phyloP scores from a whole-genome alignment of 805 yeast genomes.

The Kodamaea kaohsiungensis region DNA sequence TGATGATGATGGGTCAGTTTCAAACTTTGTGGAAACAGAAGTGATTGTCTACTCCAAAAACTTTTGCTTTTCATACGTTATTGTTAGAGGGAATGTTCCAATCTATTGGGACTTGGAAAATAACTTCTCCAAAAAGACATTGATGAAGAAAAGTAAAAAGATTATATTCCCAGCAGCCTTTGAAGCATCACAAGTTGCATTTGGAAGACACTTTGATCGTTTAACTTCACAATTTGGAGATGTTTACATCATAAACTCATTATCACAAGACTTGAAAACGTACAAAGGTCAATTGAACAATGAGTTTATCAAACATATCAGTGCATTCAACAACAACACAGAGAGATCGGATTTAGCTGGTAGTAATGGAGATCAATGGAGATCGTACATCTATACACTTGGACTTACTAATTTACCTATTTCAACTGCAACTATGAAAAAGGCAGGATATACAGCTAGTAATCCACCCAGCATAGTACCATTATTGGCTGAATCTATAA shows the following conservation, averaged over 20 bases:
- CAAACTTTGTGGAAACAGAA: conserved; percentile 56
- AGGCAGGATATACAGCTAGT: conserved; percentile 32
- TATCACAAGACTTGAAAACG: conserved; percentile 40
- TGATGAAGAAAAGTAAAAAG: conserved; percentile 41
- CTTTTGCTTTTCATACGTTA: conserved; percentile 45
- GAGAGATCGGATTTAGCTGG: neutral
- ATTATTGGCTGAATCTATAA: conserved; percentile 32
- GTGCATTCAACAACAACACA: conserved; percentile 30
- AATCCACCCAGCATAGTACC: conserved; percentile 36
- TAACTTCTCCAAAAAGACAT: conserved; percentile 35
- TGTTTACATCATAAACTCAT: conserved; percentile 50
- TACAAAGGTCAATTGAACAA: conserved; percentile 49
- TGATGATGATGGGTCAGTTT: conserved; percentile 55
- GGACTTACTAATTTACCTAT: conserved; percentile 33
- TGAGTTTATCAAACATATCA: conserved; percentile 37
- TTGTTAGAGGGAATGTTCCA: conserved; percentile 56
- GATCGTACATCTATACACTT: conserved; percentile 18
- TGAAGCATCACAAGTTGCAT: conserved; percentile 56
- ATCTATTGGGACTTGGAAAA: conserved; percentile 54
- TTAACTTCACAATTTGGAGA: conserved; percentile 50
- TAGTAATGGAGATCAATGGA: neutral
- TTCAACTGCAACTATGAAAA: conserved; percentile 32
- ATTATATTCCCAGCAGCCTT: conserved; percentile 50
- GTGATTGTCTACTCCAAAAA: conserved; percentile 43
- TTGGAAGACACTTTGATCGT: conserved; percentile 49